Evolutionary conservation across 148 eudicot genomes (phyloP).

Genomic region (Beta vulgaris): DNA sequence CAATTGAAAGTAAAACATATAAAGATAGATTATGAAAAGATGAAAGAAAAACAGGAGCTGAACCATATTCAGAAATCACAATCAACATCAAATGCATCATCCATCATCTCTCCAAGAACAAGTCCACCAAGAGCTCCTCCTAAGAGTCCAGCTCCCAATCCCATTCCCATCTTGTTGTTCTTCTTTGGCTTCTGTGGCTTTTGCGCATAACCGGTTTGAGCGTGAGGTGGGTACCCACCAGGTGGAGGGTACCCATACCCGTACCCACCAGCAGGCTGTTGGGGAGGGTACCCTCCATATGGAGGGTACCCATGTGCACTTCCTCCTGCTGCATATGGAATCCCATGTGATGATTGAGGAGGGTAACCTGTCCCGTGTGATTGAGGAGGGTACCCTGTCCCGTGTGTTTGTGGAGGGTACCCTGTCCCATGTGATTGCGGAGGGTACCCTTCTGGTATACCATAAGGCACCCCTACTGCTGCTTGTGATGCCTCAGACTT

Average conservation of each 20-base stretch:
- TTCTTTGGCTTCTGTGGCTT: constrained; percentile 39
- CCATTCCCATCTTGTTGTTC: constrained; percentile 30
- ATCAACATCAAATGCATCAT: constrained; percentile 32
- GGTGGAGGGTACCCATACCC: constrained; percentile 15
- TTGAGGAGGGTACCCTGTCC: constrained; percentile 11
- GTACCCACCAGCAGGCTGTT: constrained; percentile 16
- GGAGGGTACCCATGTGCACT: constrained; percentile 10
- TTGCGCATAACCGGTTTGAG: constrained; percentile 29
- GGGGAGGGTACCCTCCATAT: constrained; percentile 22
- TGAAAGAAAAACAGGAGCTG: neutral
- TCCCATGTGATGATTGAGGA: too few species aligned
- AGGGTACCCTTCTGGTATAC: constrained; percentile 3
- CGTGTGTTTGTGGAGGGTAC: constrained; percentile 6
- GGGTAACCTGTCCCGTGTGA: constrained; percentile 9
- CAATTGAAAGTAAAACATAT: neutral
- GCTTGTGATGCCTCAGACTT: neutral
- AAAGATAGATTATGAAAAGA: neutral
- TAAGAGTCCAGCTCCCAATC: constrained; percentile 46
- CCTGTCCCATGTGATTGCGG: constrained; percentile 6
- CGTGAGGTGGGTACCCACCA: constrained; percentile 13
- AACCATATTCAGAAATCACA: constrained; percentile 26
- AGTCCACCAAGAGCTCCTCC: constrained; percentile 55
- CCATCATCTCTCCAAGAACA: constrained; percentile 44
- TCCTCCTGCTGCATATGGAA: neutral
- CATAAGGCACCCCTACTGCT: neutral